Percentiles rank a stretch among this genome's conserved stretches.
These are phyloP conservation scores for Fusarium verticillioides DNA, from an alignment of 2,329 filamentous ascomycete species.

Conservation along the genomic window DNA sequence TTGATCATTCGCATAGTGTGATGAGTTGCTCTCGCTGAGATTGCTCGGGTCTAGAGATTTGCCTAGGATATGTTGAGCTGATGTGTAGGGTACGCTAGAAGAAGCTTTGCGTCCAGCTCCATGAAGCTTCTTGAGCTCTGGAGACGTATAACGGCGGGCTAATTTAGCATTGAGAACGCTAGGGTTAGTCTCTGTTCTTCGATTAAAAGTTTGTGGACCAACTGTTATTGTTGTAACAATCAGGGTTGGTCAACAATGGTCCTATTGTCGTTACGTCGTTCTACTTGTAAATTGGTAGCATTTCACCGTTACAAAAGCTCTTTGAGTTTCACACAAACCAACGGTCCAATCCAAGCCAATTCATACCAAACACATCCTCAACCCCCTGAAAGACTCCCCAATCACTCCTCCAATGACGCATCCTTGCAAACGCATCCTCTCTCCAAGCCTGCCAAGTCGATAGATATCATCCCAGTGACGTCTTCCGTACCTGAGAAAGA, in stretches of 20 bases:
- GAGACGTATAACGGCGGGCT: neutral
- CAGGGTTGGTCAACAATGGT: neutral
- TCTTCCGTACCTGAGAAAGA: slow-evolving; percentile 33
- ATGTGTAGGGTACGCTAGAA: neutral
- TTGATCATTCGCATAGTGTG: too few relatives aligned
- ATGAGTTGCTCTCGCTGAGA: rapidly evolving
- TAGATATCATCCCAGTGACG: slow-evolving; percentile 33
- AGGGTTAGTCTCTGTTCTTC: too few relatives aligned
- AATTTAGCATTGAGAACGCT: neutral
- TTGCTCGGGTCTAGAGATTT: rapidly evolving
- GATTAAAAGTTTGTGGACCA: too few relatives aligned
- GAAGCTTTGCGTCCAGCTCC: neutral
- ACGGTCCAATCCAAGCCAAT: neutral
- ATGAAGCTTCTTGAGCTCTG: neutral
- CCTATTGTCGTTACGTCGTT: too few relatives aligned
- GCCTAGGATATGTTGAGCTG: rapidly evolving
- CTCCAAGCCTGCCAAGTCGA: slow-evolving; percentile 29
- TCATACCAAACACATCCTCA: neutral
- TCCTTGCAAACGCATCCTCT: neutral
- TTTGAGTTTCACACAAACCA: neutral
- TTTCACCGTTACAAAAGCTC: neutral
- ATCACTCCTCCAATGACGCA: slow-evolving; percentile 19
- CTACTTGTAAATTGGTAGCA: too few relatives aligned
- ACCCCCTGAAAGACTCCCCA: neutral
- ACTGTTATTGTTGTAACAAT: too few relatives aligned